Base-by-base conservation (phyloP, 345 rosid genomes). In the Adansonia digitata region DNA sequence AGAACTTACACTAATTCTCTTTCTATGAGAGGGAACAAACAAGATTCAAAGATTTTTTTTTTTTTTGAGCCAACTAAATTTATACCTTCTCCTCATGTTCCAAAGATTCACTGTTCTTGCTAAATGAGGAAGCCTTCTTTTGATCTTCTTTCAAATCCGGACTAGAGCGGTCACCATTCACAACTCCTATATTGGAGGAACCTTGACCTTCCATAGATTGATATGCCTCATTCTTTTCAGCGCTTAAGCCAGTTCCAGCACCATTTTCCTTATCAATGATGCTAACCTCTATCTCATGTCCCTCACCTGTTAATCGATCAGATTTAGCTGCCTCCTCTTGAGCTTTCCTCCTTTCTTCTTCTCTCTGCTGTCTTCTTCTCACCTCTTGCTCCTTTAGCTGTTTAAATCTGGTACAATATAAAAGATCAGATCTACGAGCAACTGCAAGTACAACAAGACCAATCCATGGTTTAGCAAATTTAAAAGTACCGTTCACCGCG, bases 361-460 rank as follows among this genome's bases (percentile, higher is more conserved):
- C 97, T 77, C 79, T 85, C 78, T 90, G 86, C 64, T 8, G 84
- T 76, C 63, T 88, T 86, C 81, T 86, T 84, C 85, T 92, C 24
- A 85, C 89, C 81, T 94, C 97, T 83, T 90, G 87, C 88, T 92
- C 97, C 83, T 91, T 94, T 56, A 91, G 43, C 78, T 81, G 81
- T 79, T 84, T 91, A 85, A 94, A 94, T 85, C 98, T 91, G 87
- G 53, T n/a, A 70, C 35, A 29, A 59, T 6, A 83, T 72, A 13
- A 45, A 73, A 14, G 74, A 71, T 75, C 75, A 71, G 77, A 74
- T 61, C 40, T 6, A 27, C 14, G 65, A 75, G 56, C 59, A 81
- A 69, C 57, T 29, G 62, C 39, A 55, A 62, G 27, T 49, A 46
- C 12, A 26, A 63, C 61, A 52, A 63, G 17, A 9, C 26, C 42